Percentiles rank a stretch among this genome's conserved stretches.
These are phyloP conservation scores for Solanum chacoense DNA, from an alignment of 305 asterid species.

Conservation along the genomic window DNA sequence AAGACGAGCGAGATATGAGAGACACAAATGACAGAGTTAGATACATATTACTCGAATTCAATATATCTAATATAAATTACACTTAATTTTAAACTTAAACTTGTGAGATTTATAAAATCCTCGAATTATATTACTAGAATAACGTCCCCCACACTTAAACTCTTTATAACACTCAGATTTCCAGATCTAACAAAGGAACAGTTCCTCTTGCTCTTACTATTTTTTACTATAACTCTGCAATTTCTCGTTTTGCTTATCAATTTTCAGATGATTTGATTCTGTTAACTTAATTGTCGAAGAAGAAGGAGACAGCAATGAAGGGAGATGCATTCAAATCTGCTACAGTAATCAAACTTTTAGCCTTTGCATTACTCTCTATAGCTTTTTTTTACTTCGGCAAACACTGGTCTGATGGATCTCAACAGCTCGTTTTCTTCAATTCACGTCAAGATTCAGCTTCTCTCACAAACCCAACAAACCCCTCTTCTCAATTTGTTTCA, in stretches of 20 bases:
- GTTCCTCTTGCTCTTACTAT: background rate
- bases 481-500: conserved; percentile 12
- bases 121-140: background rate
- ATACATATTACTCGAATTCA: accelerated
- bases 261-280: background rate
- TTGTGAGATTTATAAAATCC: too few relatives aligned
- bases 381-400: conserved; percentile 66
- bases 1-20: too few relatives aligned
- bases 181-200: background rate
- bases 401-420: conserved; percentile 57
- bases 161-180: background rate
- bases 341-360: conserved; percentile 35
- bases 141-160: background rate
- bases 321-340: conserved; percentile 55
- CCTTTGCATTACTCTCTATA: conserved; percentile 37
- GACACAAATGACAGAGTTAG: too few relatives aligned
- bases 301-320: conserved; percentile 21
- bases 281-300: background rate
- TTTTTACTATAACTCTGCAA: background rate
- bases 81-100: too few relatives aligned
- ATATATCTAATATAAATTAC: too few relatives aligned
- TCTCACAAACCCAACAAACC: background rate
- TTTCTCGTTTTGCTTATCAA: background rate
- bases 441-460: conserved; percentile 29
- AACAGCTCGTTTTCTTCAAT: conserved; percentile 61